Base-by-base conservation (phyloP, 2,329 filamentous ascomycete species). In the Penicillium paneum region DNA sequence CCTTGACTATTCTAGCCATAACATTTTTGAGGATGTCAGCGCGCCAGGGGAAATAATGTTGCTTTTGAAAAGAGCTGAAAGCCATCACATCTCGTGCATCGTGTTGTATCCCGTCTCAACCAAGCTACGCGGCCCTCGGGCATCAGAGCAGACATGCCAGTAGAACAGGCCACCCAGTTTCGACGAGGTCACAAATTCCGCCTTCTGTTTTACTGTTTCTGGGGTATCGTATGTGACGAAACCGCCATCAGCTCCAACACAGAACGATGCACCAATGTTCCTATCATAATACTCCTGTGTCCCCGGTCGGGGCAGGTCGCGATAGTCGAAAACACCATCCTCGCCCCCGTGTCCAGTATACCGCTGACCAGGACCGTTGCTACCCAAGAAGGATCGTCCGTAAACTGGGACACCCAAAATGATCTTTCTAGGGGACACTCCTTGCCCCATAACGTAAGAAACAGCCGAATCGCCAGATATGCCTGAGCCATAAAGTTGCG, bases 191-290 rank as follows among this genome's bases (percentile, higher is more conserved):
- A 86, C 89, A 69, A 87, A 93, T 7, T 79, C 76, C 1, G 87
- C 90, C 74, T 94, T 94, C 70, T 85, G 81, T 71, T 81, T 81
- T 32, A 93, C 89, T 3, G 89, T 91, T 40, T 86, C 83, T 4
- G 87, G 84, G 60, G 88, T 91, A 71, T 94, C 90, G 69, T 93
- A 94, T 2, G 83, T 87, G 39, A 93, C 83, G 61, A 91, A 92
- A 0, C 88, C 89, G 3, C 87, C 87, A 64, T 91, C 88, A 1
- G 81, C 85, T 6, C 88, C 88, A 31, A 60, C 52, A 44, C 88
- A 93, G 64, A 83, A 88, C 6, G 89, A 89, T 17, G 89, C 88
- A 12, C 86, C 85, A 28, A 83, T 75, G 17, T 83, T 76, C 62
- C 82, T 83, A 71, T 94, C 89, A 17, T 90, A 79, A 41, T 81